Evolutionary conservation across 2,329 filamentous ascomycete species (phyloP).

Genomic region (Blumeria graminis): DNA sequence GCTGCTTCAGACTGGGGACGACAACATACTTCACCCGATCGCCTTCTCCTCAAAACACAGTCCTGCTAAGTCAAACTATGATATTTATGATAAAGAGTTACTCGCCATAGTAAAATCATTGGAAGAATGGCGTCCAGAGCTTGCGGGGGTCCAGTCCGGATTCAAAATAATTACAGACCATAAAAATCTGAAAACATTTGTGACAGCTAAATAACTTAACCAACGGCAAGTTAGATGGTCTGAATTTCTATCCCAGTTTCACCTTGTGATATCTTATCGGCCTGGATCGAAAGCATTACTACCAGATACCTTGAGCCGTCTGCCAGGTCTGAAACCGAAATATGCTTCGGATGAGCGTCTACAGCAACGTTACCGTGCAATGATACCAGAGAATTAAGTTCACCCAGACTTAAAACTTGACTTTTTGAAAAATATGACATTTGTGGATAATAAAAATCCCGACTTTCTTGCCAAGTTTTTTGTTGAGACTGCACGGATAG

Average conservation of each 20-base stretch:
- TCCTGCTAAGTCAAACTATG: not conserved
- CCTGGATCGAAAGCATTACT: not conserved
- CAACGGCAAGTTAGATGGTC: not conserved
- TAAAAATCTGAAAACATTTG: not conserved
- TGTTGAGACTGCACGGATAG: not conserved
- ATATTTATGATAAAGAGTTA: not conserved
- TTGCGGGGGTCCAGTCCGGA: not conserved
- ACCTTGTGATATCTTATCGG: not conserved
- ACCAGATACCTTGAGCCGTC: not conserved
- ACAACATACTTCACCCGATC: not conserved
- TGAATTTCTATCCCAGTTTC: not conserved
- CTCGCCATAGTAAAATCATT: not conserved
- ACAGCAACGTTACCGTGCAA: not conserved
- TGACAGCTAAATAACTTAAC: not conserved
- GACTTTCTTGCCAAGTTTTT: not conserved
- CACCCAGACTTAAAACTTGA: not conserved
- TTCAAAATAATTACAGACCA: not conserved
- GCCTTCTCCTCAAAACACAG: not conserved
- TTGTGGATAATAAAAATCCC: not conserved
- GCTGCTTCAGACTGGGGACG: not conserved
- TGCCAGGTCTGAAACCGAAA: not conserved
- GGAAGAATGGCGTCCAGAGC: not conserved
- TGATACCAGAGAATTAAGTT: not conserved
- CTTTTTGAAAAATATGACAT: not conserved
- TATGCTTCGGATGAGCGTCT: not conserved